phyloP scores from a whole-genome alignment of 225 moss, liverwort and hornwort genomes.

The Ulota crispa region DNA sequence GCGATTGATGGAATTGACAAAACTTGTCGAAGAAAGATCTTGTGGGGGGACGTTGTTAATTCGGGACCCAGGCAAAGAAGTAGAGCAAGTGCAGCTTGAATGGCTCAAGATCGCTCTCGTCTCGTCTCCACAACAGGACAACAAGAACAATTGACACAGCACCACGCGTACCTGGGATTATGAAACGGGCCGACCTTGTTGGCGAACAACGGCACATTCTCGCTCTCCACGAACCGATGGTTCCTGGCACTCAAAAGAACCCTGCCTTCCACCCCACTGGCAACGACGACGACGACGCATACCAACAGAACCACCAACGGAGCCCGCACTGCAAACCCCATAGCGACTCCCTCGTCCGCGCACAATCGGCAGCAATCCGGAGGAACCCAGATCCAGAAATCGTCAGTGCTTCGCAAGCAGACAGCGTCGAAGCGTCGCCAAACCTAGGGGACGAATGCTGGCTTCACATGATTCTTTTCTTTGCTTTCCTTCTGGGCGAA shows the following conservation, averaged over 20 bases:
- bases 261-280: constrained; percentile 33
- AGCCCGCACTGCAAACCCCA: constrained; percentile 18
- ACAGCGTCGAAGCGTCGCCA: neutral
- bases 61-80: neutral
- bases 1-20: neutral
- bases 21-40: neutral
- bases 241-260: constrained; percentile 53
- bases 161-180: constrained; percentile 57
- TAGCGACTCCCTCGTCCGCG: neutral
- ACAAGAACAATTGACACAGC: neutral
- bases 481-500: neutral
- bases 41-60: neutral
- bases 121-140: neutral
- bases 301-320: neutral
- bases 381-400: constrained; percentile 26
- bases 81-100: neutral
- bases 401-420: neutral
- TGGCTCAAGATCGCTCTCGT: constrained; percentile 3
- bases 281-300: neutral
- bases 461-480: neutral
- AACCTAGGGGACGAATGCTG: neutral
- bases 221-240: constrained; percentile 69
- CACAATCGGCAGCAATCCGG: neutral
- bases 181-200: constrained; percentile 96
- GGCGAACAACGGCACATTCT: constrained; percentile 86